Base-by-base conservation (phyloP, 345 rosid genomes). In the Boechera stricta region DNA sequence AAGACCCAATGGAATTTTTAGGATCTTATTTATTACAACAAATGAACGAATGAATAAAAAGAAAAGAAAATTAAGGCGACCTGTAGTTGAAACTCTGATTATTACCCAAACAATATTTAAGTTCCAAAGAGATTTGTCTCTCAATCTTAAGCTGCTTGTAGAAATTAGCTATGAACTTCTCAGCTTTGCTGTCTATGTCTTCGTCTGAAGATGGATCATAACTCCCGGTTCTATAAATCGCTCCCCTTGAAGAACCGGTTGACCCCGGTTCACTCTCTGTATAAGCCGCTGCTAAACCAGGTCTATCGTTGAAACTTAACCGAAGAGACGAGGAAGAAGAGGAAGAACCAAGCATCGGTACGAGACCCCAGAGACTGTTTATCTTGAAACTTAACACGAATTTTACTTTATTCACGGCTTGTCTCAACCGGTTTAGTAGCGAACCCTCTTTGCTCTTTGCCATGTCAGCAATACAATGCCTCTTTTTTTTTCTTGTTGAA, bases 81-180 rank as follows among this genome's bases (percentile, higher is more conserved):
- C 44, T 67, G 45, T 72, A 73, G 12, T 75, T 78, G 60, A 82
- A 81, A 74, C 85, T 76, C 26, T 82, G 76, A 73, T 83, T 78
- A 44, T 84, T 84, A 47, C 73, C 84, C 15, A 54, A 73, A 10
- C 77, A 75, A 57, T 91, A 87, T 39, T 67, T 73, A 53, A 91
- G 89, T 63, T 93, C 84, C 80, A 91, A 70, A 44, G 97, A 93
- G 61, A 89, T 77, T 87, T 93, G 96, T 67, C 94, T 84, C 81
- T 93, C 98, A 54, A 91, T 83, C 89, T 73, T 86, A 76, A 91
- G 92, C 42, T 91, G 97, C n/a, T 64, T 79, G 44, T 88, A 84
- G 74, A 93, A 93, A 60, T 91, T 93, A 10, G 86, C 83, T 10
- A 93, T 93, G 69, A 94, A 94, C 79, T 81, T 67, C 53, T 94